Evolutionary conservation across 1,139 yeast species (phyloP).

Genomic region (Kodamaea sp.): DNA sequence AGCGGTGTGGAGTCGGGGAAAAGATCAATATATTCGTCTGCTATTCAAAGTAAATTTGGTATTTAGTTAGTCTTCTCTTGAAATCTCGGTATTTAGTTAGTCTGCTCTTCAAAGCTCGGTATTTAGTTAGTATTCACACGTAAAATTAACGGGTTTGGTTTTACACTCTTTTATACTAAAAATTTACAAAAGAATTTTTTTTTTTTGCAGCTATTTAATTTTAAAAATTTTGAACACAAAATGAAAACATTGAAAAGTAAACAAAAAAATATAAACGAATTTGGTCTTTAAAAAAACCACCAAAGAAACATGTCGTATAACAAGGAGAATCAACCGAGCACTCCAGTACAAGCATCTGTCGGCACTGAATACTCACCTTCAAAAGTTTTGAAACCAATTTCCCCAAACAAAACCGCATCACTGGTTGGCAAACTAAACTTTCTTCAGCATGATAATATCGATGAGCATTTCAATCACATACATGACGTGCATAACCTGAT

Average conservation of each 20-base stretch:
- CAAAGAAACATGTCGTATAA: constrained; percentile 7
- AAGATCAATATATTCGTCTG: constrained; percentile 48
- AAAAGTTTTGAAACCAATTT: constrained; percentile 23
- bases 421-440: constrained; percentile 25
- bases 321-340: constrained; percentile 8
- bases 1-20: constrained; percentile 51
- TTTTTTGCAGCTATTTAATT: not conserved
- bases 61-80: constrained; percentile 24
- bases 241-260: not conserved
- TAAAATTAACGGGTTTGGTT: too few species aligned
- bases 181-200: not conserved
- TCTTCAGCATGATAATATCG: constrained; percentile 30
- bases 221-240: not conserved
- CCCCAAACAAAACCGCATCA: constrained; percentile 23
- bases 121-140: constrained; percentile 21
- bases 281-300: too few species aligned
- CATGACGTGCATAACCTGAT: constrained; percentile 28
- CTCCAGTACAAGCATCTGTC: constrained; percentile 3
- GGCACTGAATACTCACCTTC: constrained; percentile 5
- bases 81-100: too few species aligned
- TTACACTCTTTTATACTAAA: not conserved
- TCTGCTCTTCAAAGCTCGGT: constrained; percentile 55
- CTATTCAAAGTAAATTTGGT: constrained; percentile 54
- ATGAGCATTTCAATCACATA: constrained; percentile 28
- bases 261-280: not conserved